Conservation (phyloP, 1,284 basidiomycete genomes). For the Vanrija humicola region DNA sequence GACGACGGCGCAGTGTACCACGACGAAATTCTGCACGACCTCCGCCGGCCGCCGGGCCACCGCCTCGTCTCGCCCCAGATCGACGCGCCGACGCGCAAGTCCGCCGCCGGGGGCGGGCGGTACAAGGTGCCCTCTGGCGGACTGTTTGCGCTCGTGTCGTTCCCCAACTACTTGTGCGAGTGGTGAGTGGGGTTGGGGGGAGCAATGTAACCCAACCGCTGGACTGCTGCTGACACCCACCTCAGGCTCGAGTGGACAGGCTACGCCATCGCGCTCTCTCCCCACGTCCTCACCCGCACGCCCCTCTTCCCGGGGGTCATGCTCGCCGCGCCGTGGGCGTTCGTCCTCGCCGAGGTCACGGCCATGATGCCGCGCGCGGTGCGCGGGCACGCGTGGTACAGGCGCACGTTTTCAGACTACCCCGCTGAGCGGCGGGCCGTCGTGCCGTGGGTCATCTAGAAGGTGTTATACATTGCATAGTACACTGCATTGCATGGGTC, state of each 20-base stretch:
- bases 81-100: neutral
- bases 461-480: neutral
- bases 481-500: neutral
- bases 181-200: slow-evolving; percentile 53
- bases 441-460: slow-evolving; percentile 62
- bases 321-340: slow-evolving; percentile 68
- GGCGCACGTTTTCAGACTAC: slow-evolving; percentile 62
- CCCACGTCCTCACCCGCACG: slow-evolving; percentile 12
- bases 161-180: slow-evolving; percentile 88
- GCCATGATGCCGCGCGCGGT: slow-evolving; percentile 75
- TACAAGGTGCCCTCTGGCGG: slow-evolving; percentile 81
- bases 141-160: slow-evolving; percentile 75
- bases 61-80: slow-evolving; percentile 21
- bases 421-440: slow-evolving; percentile 62
- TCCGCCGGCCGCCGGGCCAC: slow-evolving; percentile 51
- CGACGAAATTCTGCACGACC: slow-evolving; percentile 79
- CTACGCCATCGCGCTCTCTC: slow-evolving; percentile 61
- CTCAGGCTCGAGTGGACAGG: slow-evolving; percentile 73
- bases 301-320: slow-evolving; percentile 10
- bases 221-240: too few species aligned
- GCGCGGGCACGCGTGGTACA: slow-evolving; percentile 78
- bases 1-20: slow-evolving; percentile 57
- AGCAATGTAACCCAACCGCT: too few species aligned
- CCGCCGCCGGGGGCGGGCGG: slow-evolving; percentile 27
- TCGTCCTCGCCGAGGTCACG: slow-evolving; percentile 65